Evolutionary conservation across 176 grass and related monocot genomes (phyloP).

Genomic region (Urochloa ruziziensis): DNA sequence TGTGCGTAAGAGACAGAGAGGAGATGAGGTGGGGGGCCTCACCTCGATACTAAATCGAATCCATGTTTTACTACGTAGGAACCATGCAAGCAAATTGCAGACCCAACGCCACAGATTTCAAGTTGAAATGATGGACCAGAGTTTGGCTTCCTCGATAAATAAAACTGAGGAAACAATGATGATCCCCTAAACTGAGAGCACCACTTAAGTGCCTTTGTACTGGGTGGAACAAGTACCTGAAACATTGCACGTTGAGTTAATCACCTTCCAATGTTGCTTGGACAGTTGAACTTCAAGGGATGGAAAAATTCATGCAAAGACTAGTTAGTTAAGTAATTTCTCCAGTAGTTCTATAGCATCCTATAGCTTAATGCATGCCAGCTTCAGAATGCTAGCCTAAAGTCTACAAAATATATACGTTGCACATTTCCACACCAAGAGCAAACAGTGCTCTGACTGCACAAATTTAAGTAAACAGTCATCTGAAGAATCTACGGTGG

Average conservation of each 20-base stretch:
- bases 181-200: conserved; percentile 56
- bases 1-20: not conserved
- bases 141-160: conserved; percentile 40
- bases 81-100: conserved; percentile 65
- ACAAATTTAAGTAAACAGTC: not conserved
- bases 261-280: not conserved
- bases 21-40: not conserved
- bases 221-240: conserved; percentile 82
- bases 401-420: not conserved
- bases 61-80: conserved; percentile 38
- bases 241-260: conserved; percentile 23
- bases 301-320: conserved; percentile 10
- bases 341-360: not conserved
- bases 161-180: conserved; percentile 80
- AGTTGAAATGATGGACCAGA: conserved; percentile 37
- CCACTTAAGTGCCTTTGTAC: conserved; percentile 73
- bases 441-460: not conserved
- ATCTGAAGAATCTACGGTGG: not conserved
- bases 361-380: not conserved
- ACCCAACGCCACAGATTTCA: conserved; percentile 65
- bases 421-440: not conserved
- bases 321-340: not conserved
- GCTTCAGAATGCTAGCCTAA: not conserved
- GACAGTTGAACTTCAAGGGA: not conserved
- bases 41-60: conserved; percentile 65